Conservation (phyloP, 2,329 filamentous ascomycete species). For the Gaeumannomyces sp. region DNA sequence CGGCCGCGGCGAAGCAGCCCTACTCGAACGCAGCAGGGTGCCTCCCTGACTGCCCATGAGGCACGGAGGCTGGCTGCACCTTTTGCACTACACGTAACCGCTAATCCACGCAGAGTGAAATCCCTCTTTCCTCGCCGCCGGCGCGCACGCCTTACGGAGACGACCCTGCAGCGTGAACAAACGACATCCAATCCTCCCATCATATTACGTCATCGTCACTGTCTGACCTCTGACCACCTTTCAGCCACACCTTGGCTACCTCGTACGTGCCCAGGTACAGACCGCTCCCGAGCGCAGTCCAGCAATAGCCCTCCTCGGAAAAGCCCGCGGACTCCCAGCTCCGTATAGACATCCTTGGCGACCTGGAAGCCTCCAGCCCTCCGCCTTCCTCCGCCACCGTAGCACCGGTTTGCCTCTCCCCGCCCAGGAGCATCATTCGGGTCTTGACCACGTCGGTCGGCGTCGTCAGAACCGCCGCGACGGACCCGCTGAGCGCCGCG, state of each 20-base stretch:
- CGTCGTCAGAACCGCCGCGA: slow-evolving; percentile 77
- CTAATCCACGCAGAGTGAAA: too few relatives aligned
- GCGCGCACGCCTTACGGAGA: neutral
- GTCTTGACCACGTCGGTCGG: slow-evolving; percentile 89
- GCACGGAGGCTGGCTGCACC: neutral
- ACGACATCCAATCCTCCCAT: neutral
- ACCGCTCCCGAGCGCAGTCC: slow-evolving; percentile 78
- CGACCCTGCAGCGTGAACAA: neutral
- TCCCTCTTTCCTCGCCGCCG: too few relatives aligned
- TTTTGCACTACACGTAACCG: neutral
- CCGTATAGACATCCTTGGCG: slow-evolving; percentile 55
- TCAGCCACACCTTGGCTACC: slow-evolving; percentile 62
- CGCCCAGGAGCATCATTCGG: slow-evolving; percentile 71
- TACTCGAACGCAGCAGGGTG: too few relatives aligned
- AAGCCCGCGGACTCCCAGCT: slow-evolving; percentile 65
- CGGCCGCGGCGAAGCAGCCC: too few relatives aligned
- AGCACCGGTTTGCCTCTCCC: slow-evolving; percentile 20
- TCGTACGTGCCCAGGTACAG: slow-evolving; percentile 86
- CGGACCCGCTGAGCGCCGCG: slow-evolving; percentile 65
- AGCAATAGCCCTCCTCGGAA: slow-evolving; percentile 73
- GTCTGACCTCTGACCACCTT: slow-evolving; percentile 32
- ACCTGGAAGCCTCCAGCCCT: slow-evolving; percentile 49
- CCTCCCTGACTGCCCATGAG: too few relatives aligned
- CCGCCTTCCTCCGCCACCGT: slow-evolving; percentile 10
- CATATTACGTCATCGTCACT: slow-evolving; percentile 27